Percentiles rank a stretch among this genome's conserved stretches.
Conservation (phyloP, 176 grass and related monocot species). For the Phoenix roebelenii region DNA sequence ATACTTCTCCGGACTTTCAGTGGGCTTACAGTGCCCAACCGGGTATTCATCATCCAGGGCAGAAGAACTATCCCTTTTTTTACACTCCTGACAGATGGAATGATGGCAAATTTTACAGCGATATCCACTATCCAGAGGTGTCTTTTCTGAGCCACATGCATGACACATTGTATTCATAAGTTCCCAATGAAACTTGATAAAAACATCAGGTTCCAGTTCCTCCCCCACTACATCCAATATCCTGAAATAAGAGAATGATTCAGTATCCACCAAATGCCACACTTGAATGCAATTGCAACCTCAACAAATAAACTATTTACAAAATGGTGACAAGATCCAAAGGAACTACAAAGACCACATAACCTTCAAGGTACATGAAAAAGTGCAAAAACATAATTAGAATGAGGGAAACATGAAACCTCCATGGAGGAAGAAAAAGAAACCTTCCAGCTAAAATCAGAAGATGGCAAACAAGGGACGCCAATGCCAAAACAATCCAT, state of each 20-base stretch:
- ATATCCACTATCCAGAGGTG: background rate
- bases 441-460: too few species aligned
- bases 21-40: background rate
- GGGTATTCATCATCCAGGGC: background rate
- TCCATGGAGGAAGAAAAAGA: too few species aligned
- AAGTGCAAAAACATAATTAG: too few species aligned
- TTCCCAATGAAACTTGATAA: background rate
- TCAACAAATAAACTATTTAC: too few species aligned
- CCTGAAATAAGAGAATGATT: background rate
- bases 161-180: slow-evolving; percentile 10
- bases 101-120: background rate
- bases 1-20: background rate
- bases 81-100: background rate
- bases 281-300: too few species aligned
- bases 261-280: too few species aligned
- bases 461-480: too few species aligned
- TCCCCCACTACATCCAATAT: background rate
- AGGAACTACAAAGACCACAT: too few species aligned
- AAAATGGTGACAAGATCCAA: too few species aligned
- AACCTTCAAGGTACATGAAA: too few species aligned
- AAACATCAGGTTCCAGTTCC: slow-evolving; percentile 3
- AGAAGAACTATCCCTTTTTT: background rate
- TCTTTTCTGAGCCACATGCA: background rate
- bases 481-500: too few species aligned
- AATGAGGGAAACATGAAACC: too few species aligned